Evolutionary conservation across 495 filamentous ascomycete genomes (phyloP).

Genomic region (Penicillium canariense): DNA sequence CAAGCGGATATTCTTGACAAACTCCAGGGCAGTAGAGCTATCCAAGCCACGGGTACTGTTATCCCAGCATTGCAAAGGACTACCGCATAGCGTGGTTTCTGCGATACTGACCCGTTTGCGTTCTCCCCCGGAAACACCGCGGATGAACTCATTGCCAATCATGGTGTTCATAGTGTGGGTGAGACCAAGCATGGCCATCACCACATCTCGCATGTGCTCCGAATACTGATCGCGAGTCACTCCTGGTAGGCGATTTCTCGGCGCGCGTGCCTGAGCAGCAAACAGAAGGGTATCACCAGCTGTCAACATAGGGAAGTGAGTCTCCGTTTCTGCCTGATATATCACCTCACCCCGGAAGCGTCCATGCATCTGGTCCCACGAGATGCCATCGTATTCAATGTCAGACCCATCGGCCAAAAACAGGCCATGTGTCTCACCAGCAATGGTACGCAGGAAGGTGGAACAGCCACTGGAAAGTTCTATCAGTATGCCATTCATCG

Average conservation of each 20-base stretch:
- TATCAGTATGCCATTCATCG: neutral
- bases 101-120: conserved; percentile 61
- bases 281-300: conserved; percentile 64
- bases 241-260: conserved; percentile 38
- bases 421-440: conserved; percentile 36
- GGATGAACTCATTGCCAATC: conserved; percentile 48
- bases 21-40: conserved; percentile 73
- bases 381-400: conserved; percentile 20
- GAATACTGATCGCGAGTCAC: conserved; percentile 42
- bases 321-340: conserved; percentile 61
- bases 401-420: conserved; percentile 37
- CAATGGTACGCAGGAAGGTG: conserved; percentile 36
- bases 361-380: conserved; percentile 49
- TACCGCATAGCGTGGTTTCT: conserved; percentile 58
- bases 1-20: conserved; percentile 64
- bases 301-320: conserved; percentile 62
- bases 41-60: conserved; percentile 86
- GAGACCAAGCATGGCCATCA: conserved; percentile 58
- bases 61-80: conserved; percentile 74
- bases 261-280: conserved; percentile 51
- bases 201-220: conserved; percentile 48
- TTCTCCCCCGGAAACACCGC: conserved; percentile 79
- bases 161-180: conserved; percentile 52
- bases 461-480: neutral
- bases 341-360: conserved; percentile 60